Percentiles rank a stretch among this genome's conserved stretches.
Evolutionary conservation across 495 filamentous ascomycete species (phyloP).

Genomic region (Hypoxylon crocopeplum): DNA sequence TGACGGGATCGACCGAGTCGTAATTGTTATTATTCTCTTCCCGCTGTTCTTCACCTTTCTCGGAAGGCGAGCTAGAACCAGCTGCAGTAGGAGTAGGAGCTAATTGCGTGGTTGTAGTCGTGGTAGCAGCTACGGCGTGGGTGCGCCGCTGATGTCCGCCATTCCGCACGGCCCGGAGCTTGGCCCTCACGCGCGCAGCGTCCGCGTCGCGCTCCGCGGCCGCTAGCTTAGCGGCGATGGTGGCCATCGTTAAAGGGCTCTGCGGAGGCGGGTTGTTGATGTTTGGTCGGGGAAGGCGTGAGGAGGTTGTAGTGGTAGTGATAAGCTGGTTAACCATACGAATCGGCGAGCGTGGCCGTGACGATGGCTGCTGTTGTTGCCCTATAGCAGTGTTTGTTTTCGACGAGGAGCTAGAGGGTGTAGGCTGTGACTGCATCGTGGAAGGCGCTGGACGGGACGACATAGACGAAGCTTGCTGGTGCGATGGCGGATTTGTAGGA

Average conservation of each 20-base stretch:
- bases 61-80: slow-evolving; percentile 8
- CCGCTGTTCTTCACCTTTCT: background rate
- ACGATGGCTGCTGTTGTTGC: slow-evolving; percentile 35
- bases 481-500: slow-evolving; percentile 3
- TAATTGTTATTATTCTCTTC: slow-evolving; percentile 2
- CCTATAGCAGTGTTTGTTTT: background rate
- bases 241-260: slow-evolving; percentile 58
- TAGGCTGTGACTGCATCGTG: slow-evolving; percentile 12
- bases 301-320: slow-evolving; percentile 35
- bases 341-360: slow-evolving; percentile 24
- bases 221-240: slow-evolving; percentile 61
- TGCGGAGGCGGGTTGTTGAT: slow-evolving; percentile 45
- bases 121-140: slow-evolving; percentile 6
- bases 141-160: slow-evolving; percentile 26
- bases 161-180: slow-evolving; percentile 55
- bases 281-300: slow-evolving; percentile 51
- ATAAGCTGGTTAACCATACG: slow-evolving; percentile 12
- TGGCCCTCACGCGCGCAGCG: slow-evolving; percentile 61
- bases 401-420: slow-evolving; percentile 14
- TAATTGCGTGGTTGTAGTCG: slow-evolving; percentile 10
- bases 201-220: slow-evolving; percentile 64
- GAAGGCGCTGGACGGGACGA: slow-evolving; percentile 1
- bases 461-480: slow-evolving; percentile 8
- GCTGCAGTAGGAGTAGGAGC: slow-evolving; percentile 12
- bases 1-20: slow-evolving; percentile 33